phyloP scores from a whole-genome alignment of 2,329 filamentous ascomycete species.

The Magnaporthiopsis incrustans region DNA sequence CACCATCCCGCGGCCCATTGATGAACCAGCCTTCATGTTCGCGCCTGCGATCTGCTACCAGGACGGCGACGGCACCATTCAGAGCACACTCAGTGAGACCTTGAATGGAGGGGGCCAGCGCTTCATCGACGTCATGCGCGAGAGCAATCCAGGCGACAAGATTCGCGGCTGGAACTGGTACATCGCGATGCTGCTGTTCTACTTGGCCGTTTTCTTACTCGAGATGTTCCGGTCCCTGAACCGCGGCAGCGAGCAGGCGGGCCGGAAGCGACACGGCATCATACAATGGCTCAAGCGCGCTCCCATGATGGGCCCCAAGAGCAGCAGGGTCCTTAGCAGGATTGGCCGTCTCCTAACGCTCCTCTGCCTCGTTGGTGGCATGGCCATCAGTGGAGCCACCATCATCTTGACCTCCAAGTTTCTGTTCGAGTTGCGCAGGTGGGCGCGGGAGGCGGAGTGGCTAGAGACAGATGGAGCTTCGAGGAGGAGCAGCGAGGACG shows the following conservation, averaged over 20 bases:
- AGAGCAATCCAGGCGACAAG: slow-evolving; percentile 7
- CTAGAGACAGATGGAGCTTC: slow-evolving; percentile 11
- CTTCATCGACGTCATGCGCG: slow-evolving; percentile 10
- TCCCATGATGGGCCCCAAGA: too few species aligned
- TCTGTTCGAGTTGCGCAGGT: slow-evolving; percentile 20
- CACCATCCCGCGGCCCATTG: slow-evolving; percentile 14
- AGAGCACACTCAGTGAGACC: slow-evolving; percentile 12
- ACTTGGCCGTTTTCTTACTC: slow-evolving; percentile 16
- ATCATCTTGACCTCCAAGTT: slow-evolving; percentile 16
- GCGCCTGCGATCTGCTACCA: slow-evolving; percentile 26
- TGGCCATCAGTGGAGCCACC: slow-evolving; percentile 17
- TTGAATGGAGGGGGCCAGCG: slow-evolving; percentile 8
- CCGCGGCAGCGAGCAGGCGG: slow-evolving; percentile 11
- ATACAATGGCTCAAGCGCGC: slow-evolving; percentile 7
- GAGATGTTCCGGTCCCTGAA: slow-evolving; percentile 16
- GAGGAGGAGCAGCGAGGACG: slow-evolving; percentile 21
- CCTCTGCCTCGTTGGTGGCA: slow-evolving; percentile 12
- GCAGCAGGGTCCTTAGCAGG: neutral
- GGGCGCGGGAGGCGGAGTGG: slow-evolving; percentile 16
- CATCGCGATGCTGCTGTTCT: slow-evolving; percentile 18
- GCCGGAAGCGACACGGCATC: slow-evolving; percentile 13
- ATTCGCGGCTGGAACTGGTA: slow-evolving; percentile 18
- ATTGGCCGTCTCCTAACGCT: neutral
- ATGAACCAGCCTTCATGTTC: slow-evolving; percentile 18
- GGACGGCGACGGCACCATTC: slow-evolving; percentile 8